Evolutionary conservation across 2,329 filamentous ascomycete species (phyloP).

Genomic region (Hypoxylon sp.): DNA sequence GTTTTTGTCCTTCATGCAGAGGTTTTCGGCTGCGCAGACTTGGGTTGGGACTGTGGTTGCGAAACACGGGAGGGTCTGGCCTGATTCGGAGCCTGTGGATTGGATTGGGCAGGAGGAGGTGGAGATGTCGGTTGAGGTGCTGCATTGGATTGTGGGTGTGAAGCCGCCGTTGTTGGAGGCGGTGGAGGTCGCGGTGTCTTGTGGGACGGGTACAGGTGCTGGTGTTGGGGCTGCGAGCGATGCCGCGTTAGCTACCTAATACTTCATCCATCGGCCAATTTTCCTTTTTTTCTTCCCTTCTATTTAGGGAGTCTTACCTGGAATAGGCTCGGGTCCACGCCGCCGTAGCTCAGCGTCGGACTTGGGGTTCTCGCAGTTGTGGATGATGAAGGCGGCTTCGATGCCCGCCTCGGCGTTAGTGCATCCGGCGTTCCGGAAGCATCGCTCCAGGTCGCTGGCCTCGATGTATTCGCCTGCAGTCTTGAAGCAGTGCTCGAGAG

Average conservation of each 20-base stretch:
- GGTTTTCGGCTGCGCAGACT: slow-evolving; percentile 61
- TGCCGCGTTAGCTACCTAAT: slow-evolving; percentile 5
- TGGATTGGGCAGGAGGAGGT: slow-evolving; percentile 59
- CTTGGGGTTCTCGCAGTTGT: slow-evolving; percentile 51
- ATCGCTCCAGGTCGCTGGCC: slow-evolving; percentile 56
- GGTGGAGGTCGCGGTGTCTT: slow-evolving; percentile 19
- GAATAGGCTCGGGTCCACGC: slow-evolving; percentile 43
- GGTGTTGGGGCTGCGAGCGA: slow-evolving; percentile 29
- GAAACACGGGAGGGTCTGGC: slow-evolving; percentile 59
- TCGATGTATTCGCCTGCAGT: slow-evolving; percentile 52
- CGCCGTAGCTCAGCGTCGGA: slow-evolving; percentile 46
- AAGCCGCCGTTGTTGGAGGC: slow-evolving; percentile 9
- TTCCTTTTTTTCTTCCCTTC: background rate
- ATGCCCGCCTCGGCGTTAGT: slow-evolving; percentile 54
- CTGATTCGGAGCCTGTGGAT: slow-evolving; percentile 55
- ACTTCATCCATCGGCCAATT: background rate
- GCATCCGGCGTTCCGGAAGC: slow-evolving; percentile 58
- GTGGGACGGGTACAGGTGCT: slow-evolving; percentile 10
- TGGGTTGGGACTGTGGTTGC: slow-evolving; percentile 54
- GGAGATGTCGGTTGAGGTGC: slow-evolving; percentile 38
- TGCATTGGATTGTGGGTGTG: slow-evolving; percentile 21
- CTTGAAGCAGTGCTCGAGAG: slow-evolving; percentile 61
- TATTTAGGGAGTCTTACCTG: slow-evolving; percentile 42
- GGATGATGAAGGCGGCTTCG: slow-evolving; percentile 55
- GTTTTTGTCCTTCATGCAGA: slow-evolving; percentile 61